Conservation (phyloP, 169 alveolate species). For the Neospora caninum region DNA sequence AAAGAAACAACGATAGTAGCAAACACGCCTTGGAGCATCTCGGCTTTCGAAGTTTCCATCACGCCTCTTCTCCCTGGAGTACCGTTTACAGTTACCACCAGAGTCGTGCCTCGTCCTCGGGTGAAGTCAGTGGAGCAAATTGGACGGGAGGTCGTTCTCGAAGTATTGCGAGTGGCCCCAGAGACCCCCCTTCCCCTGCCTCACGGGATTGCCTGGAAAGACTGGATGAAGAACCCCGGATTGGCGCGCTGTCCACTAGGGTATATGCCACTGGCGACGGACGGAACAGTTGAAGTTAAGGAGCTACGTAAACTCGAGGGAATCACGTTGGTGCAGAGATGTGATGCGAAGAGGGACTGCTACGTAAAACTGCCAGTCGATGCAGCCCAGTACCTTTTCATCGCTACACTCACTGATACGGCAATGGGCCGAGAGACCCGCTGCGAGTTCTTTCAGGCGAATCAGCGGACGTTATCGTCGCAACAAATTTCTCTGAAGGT, state of each 20-base stretch:
- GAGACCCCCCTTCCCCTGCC: not conserved
- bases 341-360: constrained; percentile 18
- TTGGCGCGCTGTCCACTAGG: not conserved
- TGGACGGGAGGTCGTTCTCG: not conserved
- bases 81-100: not conserved
- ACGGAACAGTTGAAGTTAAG: not conserved
- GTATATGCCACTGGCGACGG: not conserved
- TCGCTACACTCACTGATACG: not conserved
- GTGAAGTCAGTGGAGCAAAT: not conserved
- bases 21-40: not conserved
- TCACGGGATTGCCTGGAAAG: not conserved
- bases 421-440: not conserved
- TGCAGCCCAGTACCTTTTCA: constrained; percentile 27
- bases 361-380: constrained; percentile 1
- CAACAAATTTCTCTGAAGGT: not conserved
- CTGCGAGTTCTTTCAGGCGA: constrained; percentile 4
- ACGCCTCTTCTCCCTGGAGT: not conserved
- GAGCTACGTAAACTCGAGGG: not conserved
- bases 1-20: not conserved
- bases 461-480: not conserved
- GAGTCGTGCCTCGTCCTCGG: not conserved
- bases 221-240: not conserved
- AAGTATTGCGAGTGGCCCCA: not conserved
- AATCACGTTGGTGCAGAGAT: constrained; percentile 11
- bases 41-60: not conserved